These are phyloP conservation scores for Pythium aphanidermatum DNA, from an alignment of 352 stramenopile species.

Conservation along the genomic window DNA sequence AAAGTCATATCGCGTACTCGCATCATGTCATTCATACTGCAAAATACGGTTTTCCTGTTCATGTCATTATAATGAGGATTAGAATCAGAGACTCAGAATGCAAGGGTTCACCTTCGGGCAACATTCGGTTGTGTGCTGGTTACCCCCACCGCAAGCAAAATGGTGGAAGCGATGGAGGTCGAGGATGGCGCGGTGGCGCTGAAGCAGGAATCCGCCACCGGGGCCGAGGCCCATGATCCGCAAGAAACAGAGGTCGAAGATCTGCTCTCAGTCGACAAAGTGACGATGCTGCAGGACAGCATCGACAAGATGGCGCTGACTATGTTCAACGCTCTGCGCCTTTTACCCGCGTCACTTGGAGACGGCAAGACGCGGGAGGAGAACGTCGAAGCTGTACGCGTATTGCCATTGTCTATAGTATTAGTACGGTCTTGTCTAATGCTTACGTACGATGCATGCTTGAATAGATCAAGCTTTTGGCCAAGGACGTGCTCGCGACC, in stretches of 20 bases:
- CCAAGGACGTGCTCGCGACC: slow-evolving; percentile 69
- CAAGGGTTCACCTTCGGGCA: no score
- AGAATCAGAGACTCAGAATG: no score
- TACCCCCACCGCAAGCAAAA: not conserved
- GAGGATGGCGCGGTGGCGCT: slow-evolving; percentile 3
- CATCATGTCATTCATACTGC: no score
- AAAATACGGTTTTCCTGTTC: no score
- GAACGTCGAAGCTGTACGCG: slow-evolving; percentile 42
- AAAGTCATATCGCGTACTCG: no score
- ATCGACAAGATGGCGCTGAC: slow-evolving; percentile 82
- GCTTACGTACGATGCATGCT: not conserved
- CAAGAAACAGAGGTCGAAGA: no score
- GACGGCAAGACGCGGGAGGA: slow-evolving; percentile 46
- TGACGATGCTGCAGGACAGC: slow-evolving; percentile 78
- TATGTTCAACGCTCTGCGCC: slow-evolving; percentile 84
- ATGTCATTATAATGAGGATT: no score
- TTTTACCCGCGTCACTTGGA: slow-evolving; percentile 50
- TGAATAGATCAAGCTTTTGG: slow-evolving; percentile 60
- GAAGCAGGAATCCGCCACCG: no score
- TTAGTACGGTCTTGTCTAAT: not conserved
- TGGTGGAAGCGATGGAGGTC: slow-evolving; percentile 11
- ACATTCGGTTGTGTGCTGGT: no score
- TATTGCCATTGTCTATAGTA: not conserved
- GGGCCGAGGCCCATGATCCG: no score
- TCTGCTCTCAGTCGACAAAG: slow-evolving; percentile 72